phyloP scores from a whole-genome alignment of 441 rosid genomes.

The Erysimum cheiri region DNA sequence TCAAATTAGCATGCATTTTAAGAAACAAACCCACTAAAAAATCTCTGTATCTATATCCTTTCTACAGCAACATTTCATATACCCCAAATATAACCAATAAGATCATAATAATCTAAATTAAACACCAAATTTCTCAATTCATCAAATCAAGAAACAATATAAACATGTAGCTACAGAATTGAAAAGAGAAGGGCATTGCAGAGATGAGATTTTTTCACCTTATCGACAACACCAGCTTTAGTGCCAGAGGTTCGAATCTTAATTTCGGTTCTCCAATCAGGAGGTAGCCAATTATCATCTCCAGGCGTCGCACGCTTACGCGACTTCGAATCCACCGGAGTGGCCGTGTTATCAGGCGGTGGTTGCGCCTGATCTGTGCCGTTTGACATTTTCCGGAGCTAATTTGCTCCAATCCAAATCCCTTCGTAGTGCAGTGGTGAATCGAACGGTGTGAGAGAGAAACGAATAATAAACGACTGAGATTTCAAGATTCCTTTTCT shows the following conservation, averaged over 20 bases:
- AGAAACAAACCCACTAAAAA: neutral
- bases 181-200: neutral
- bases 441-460: too few relatives aligned
- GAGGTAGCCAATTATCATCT: slow-evolving; percentile 69
- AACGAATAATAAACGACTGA: too few relatives aligned
- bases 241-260: slow-evolving; percentile 68
- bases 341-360: slow-evolving; percentile 23
- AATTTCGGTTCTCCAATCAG: slow-evolving; percentile 78
- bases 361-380: slow-evolving; percentile 15
- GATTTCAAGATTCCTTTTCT: neutral
- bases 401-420: neutral
- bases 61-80: neutral
- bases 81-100: neutral
- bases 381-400: neutral
- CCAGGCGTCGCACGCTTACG: slow-evolving; percentile 40
- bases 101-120: neutral
- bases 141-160: neutral
- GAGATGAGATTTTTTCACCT: slow-evolving; percentile 41
- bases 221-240: slow-evolving; percentile 73
- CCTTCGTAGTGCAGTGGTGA: too few relatives aligned
- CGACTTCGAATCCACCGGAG: slow-evolving; percentile 29
- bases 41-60: neutral
- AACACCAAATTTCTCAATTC: neutral
- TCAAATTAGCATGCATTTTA: neutral
- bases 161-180: neutral